These are phyloP conservation scores for Saprolegnia diclina DNA, from an alignment of 352 stramenopile species.

Conservation along the genomic window DNA sequence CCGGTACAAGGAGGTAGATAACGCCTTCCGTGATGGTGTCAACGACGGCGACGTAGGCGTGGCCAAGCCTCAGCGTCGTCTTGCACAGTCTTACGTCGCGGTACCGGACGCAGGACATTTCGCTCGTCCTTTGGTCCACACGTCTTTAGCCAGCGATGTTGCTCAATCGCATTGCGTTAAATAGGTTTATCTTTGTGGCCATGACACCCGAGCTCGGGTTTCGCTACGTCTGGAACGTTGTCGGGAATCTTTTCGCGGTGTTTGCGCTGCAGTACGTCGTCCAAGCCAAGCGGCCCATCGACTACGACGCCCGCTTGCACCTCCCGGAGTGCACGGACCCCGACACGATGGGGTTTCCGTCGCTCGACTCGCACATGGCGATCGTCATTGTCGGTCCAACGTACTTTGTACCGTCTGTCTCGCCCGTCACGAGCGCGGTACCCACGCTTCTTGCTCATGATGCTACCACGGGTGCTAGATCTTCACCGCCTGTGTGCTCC, in stretches of 20 bases:
- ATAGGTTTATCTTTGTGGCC: constrained; percentile 56
- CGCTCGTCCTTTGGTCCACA: constrained; percentile 51
- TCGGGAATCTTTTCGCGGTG: constrained; percentile 50
- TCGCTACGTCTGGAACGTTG: constrained; percentile 60
- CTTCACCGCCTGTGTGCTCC: constrained; percentile 30
- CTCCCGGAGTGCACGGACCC: constrained; percentile 34
- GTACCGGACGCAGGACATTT: constrained; percentile 52
- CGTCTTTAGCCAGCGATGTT: background rate
- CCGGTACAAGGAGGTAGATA: background rate
- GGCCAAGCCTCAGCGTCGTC: background rate
- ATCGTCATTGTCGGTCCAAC: constrained; percentile 59
- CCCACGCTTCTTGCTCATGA: background rate
- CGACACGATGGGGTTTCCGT: constrained; percentile 55
- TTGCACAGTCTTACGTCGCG: constrained; percentile 34
- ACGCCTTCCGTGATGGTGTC: background rate
- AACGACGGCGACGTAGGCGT: background rate
- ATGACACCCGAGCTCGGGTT: constrained; percentile 53
- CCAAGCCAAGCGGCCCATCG: constrained; percentile 42
- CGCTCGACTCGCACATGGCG: constrained; percentile 69
- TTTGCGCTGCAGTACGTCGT: constrained; percentile 44
- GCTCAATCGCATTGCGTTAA: background rate
- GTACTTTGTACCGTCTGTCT: constrained; percentile 33
- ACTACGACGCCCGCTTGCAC: constrained; percentile 38
- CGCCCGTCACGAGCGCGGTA: constrained; percentile 30
- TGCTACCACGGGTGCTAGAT: background rate